Conservation (phyloP, 2,329 filamentous ascomycete species). For the Epichloe coenophiala region DNA sequence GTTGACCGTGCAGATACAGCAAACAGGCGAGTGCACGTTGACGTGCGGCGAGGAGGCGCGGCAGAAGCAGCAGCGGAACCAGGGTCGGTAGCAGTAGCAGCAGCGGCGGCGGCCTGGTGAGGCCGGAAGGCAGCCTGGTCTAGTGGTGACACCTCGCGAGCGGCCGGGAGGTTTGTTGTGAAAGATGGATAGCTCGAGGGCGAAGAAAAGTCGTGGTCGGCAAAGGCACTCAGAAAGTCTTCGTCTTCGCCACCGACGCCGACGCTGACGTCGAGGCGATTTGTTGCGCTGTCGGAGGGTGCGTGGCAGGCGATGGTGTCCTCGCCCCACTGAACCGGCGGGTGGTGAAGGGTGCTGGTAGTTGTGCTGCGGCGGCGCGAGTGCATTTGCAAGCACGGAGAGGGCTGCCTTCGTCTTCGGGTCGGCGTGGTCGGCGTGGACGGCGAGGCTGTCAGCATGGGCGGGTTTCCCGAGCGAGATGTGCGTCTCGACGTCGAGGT, state of each 20-base stretch:
- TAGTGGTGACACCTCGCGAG: neutral
- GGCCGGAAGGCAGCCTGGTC: constrained; percentile 3
- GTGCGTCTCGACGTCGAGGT: neutral
- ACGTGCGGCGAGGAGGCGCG: constrained; percentile 5
- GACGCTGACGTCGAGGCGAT: neutral
- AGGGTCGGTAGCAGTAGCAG: neutral
- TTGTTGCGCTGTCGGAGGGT: neutral
- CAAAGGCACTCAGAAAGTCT: constrained; percentile 13
- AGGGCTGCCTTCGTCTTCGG: neutral
- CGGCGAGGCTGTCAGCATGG: neutral
- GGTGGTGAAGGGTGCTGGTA: neutral
- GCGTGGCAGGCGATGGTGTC: constrained; percentile 5
- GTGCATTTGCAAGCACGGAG: neutral
- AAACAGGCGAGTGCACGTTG: constrained; percentile 8
- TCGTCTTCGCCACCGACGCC: constrained; percentile 8
- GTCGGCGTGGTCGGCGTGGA: constrained; percentile 2
- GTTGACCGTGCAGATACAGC: constrained; percentile 11
- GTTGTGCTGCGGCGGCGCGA: neutral
- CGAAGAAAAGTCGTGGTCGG: constrained; percentile 20
- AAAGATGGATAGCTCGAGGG: constrained; percentile 23
- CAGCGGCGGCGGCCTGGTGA: constrained; percentile 3
- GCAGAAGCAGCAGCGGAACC: constrained; percentile 4
- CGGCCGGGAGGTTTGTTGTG: constrained; percentile 1
- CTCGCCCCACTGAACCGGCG: constrained; percentile 4
- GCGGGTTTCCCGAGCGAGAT: neutral